Conservation (phyloP, 345 rosid species). For the Eucalyptus sp. region DNA sequence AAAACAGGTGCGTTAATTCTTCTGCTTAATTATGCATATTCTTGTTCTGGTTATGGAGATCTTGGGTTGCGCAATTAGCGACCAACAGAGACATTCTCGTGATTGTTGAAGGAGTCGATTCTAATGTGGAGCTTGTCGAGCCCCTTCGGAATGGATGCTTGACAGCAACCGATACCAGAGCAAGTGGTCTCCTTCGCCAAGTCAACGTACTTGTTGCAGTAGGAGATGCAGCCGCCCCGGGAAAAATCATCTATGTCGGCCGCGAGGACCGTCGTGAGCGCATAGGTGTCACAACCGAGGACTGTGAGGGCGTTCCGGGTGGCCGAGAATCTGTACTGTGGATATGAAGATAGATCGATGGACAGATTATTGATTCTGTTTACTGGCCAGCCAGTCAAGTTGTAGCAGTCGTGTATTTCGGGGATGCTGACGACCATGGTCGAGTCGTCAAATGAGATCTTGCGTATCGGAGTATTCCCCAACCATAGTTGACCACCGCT, state of each 20-base stretch:
- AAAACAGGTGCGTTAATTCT: no score
- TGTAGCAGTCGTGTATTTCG: background rate
- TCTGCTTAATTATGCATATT: no score
- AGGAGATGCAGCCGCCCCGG: background rate
- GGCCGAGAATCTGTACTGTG: background rate
- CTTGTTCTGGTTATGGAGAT: no score
- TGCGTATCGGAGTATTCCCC: background rate
- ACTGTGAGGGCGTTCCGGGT: background rate
- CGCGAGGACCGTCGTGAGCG: no score
- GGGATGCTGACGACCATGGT: background rate
- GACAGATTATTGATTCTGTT: fast-evolving
- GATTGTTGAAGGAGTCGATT: fast-evolving
- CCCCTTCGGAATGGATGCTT: background rate
- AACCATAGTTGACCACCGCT: fast-evolving
- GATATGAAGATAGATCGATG: background rate
- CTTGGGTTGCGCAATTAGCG: no score
- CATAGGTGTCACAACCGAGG: background rate
- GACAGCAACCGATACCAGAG: background rate
- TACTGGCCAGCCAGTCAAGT: fast-evolving
- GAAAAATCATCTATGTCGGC: fast-evolving
- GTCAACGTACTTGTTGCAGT: fast-evolving
- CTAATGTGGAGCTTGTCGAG: fast-evolving
- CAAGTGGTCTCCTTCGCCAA: background rate
- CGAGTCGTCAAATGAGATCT: background rate
- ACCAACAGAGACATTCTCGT: fast-evolving